A percentile compares a stretch with the other conserved stretches of the same genome.
phyloP scores from a whole-genome alignment of 495 filamentous ascomycete genomes.

The Pyrenopolyporus hunteri region DNA sequence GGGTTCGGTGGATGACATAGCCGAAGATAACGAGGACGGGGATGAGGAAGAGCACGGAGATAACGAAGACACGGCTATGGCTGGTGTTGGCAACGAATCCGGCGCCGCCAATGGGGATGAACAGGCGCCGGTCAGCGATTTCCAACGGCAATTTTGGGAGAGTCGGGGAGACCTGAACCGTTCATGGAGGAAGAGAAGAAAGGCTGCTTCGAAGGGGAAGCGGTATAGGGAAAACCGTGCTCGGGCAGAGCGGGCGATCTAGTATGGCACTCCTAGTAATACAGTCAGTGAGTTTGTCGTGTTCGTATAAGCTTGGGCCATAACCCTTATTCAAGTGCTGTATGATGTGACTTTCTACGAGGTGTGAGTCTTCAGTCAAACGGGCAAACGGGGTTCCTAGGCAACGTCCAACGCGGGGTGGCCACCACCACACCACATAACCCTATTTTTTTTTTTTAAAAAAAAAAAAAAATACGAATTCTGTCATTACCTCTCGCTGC shows the following conservation, averaged over 20 bases:
- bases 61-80: constrained; percentile 46
- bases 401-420: no score
- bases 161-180: constrained; percentile 86
- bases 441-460: no score
- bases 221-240: constrained; percentile 82
- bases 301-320: no score
- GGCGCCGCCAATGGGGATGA: constrained; percentile 5
- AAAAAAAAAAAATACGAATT: no score
- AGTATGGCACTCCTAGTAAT: constrained; percentile 1
- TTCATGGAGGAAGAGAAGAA: constrained; percentile 85
- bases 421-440: no score
- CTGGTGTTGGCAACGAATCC: constrained; percentile 33
- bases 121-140: constrained; percentile 61
- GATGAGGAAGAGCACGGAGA: constrained; percentile 40
- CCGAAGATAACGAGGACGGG: constrained; percentile 46
- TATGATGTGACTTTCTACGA: no score
- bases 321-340: no score
- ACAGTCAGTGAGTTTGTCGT: no score
- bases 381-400: no score
- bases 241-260: constrained; percentile 57
- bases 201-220: constrained; percentile 83
- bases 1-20: constrained; percentile 43
- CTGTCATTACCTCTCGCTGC: no score
- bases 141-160: constrained; percentile 92
- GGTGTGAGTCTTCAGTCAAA: no score